A percentile compares a stretch with the other conserved stretches of the same genome.
phyloP scores from a whole-genome alignment of 352 stramenopile genomes.

The Globisporangium barbulae region DNA sequence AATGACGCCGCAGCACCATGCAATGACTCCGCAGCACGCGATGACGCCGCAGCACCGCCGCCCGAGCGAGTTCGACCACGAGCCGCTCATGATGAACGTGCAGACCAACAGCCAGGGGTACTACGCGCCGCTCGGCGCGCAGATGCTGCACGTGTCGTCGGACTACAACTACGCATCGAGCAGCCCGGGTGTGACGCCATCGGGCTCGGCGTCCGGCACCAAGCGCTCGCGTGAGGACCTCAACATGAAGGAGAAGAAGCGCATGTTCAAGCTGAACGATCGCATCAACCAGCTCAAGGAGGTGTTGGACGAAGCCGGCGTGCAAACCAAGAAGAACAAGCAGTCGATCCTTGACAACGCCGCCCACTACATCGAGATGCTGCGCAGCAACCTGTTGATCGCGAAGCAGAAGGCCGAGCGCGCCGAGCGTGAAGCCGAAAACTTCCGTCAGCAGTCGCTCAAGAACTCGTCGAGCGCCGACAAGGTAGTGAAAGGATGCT shows the following conservation, averaged over 20 bases:
- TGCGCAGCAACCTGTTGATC: slow-evolving; percentile 55
- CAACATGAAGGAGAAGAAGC: slow-evolving; percentile 87
- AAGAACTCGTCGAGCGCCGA: slow-evolving; percentile 22
- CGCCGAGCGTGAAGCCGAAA: slow-evolving; percentile 49
- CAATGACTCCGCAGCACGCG: slow-evolving; percentile 42
- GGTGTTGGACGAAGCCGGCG: slow-evolving; percentile 54
- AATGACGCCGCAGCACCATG: slow-evolving; percentile 43
- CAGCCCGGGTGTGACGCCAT: slow-evolving; percentile 30
- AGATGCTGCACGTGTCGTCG: slow-evolving; percentile 58
- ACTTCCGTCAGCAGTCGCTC: slow-evolving; percentile 36
- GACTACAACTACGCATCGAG: slow-evolving; percentile 52
- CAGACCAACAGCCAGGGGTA: slow-evolving; percentile 30
- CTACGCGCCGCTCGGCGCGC: slow-evolving; percentile 39
- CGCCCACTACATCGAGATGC: slow-evolving; percentile 65
- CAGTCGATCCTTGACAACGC: slow-evolving; percentile 74
- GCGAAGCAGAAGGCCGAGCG: slow-evolving; percentile 58
- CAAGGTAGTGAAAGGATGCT: slow-evolving; percentile 38
- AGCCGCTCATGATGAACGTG: slow-evolving; percentile 64
- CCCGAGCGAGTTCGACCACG: slow-evolving; percentile 39
- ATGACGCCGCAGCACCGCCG: slow-evolving; percentile 40
- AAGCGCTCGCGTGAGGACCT: slow-evolving; percentile 78
- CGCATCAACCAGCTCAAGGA: slow-evolving; percentile 77
- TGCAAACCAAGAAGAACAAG: slow-evolving; percentile 83
- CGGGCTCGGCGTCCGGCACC: slow-evolving; percentile 25
- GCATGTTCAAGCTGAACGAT: slow-evolving; percentile 89